Base-by-base conservation (phyloP, 148 eudicot genomes). In the Euryodendron excelsum region DNA sequence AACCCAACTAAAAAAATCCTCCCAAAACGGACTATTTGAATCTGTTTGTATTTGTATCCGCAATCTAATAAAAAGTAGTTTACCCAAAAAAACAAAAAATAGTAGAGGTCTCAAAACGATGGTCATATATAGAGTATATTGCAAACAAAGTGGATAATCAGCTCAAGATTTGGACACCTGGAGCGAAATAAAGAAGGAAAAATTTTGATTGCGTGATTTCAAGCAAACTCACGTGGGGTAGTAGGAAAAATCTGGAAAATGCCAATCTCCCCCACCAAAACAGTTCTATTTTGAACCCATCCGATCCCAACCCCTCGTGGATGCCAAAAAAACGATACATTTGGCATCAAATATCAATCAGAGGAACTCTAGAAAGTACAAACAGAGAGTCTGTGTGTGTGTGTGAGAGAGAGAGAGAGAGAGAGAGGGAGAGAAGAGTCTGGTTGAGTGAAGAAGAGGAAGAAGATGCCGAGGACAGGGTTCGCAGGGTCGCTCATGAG, bases 381-480 rank as follows among this genome's bases (percentile, higher is more conserved):
- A n/a, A n/a, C n/a, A 39, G 44, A 39, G 5, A 39, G 44, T 50
- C 11, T 50, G 56, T 50, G 12, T 13, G 20, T 50, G 18, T 27
- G 77, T 23, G 25, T 12, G 34, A 21, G 25, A n/a, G 30, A n/a
- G 48, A 23, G 44, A 55, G 44, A 53, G 41, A 28, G 45, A 50
- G 60, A 58, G 60, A 36, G 77, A 27, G 65, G 10, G 77, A 34
- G 74, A 66, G 20, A 28, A 63, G 27, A 8, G 20, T 18, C 30
- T 55, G 36, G 2, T 21, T 14, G 65, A 44, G 18, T 60, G 52
- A 61, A 44, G 75, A 10, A 63, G 65, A 74, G 66, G 71, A 48
- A 44, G 36, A 68, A 80, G 53, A 92, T 94, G 97, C 91, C 98
- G 25, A 80, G 85, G 52, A 84, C 86, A 53, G 80, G 84, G 4